Evolutionary conservation across 164 flowering plant species (phyloP).

Genomic region (Vitis rotundifolia): DNA sequence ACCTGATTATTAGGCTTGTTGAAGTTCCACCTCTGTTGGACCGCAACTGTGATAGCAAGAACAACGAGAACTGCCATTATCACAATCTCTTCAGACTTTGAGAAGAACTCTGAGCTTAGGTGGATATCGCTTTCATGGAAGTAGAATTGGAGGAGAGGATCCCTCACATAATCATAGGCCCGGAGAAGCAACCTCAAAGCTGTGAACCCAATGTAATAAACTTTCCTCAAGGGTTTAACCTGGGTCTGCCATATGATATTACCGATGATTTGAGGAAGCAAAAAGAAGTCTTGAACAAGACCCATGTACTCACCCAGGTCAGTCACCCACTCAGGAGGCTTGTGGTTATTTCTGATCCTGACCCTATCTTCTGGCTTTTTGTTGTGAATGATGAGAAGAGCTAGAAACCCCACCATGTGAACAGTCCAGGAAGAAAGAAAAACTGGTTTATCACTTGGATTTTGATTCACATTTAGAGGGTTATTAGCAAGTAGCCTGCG

Average conservation of each 20-base stretch:
- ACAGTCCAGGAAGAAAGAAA: not conserved
- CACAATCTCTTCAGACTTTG: not conserved
- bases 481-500: not conserved
- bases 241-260: not conserved
- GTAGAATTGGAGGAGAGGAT: conserved; percentile 1
- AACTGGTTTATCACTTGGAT: conserved; percentile 5
- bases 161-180: conserved; percentile 5
- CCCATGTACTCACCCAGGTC: not conserved
- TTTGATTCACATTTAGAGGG: too few relatives aligned
- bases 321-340: not conserved
- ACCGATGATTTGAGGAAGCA: conserved; percentile 19
- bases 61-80: not conserved
- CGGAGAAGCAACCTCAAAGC: not conserved
- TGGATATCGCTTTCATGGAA: not conserved
- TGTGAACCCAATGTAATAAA: conserved; percentile 12
- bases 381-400: not conserved
- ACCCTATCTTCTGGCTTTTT: not conserved
- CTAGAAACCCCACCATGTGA: not conserved
- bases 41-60: conserved; percentile 5
- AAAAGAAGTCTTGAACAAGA: conserved; percentile 13
- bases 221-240: conserved; percentile 4
- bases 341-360: not conserved
- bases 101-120: not conserved
- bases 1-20: not conserved
- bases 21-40: conserved; percentile 5